phyloP scores from a whole-genome alignment of 352 stramenopile species.

The Phytophthora sp. region DNA sequence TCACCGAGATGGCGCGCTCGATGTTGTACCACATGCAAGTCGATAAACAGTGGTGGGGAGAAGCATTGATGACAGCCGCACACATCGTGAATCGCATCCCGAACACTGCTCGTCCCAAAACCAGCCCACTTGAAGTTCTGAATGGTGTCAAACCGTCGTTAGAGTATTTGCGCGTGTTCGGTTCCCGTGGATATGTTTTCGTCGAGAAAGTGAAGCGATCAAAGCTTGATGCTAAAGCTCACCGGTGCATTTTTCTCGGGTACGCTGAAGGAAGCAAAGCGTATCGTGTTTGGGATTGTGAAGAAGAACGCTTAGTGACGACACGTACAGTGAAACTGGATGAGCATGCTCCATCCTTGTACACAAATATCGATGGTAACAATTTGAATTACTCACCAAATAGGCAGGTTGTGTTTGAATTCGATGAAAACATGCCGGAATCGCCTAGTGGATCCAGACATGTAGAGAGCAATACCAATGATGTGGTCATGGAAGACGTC shows the following conservation, averaged over 20 bases:
- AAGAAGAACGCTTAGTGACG: not conserved
- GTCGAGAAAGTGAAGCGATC: slow-evolving; percentile 16
- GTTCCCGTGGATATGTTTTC: slow-evolving; percentile 9
- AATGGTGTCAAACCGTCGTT: slow-evolving; percentile 4
- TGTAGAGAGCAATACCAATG: not conserved
- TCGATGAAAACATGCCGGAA: no score
- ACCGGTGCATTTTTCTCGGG: slow-evolving; percentile 13
- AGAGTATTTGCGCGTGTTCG: slow-evolving; percentile 21
- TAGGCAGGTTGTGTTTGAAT: no score
- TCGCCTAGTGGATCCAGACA: no score
- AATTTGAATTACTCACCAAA: no score
- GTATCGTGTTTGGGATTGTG: slow-evolving; percentile 8
- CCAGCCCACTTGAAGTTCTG: slow-evolving; percentile 11
- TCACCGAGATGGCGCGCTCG: slow-evolving; percentile 5
- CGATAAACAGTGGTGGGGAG: slow-evolving; percentile 13
- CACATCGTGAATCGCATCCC: slow-evolving; percentile 13
- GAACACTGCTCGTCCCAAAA: slow-evolving; percentile 8
- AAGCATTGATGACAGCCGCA: slow-evolving; percentile 14
- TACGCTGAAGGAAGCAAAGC: slow-evolving; percentile 11
- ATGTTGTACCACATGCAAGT: slow-evolving; percentile 8
- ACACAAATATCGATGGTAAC: not conserved
- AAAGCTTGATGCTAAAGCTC: slow-evolving; percentile 13
- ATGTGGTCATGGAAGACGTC: not conserved
- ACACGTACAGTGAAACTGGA: not conserved
- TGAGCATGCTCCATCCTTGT: not conserved